Percentiles rank a stretch among this genome's conserved stretches.
Conservation (phyloP, 1,139 yeast species). For the Taphrina deformans region DNA sequence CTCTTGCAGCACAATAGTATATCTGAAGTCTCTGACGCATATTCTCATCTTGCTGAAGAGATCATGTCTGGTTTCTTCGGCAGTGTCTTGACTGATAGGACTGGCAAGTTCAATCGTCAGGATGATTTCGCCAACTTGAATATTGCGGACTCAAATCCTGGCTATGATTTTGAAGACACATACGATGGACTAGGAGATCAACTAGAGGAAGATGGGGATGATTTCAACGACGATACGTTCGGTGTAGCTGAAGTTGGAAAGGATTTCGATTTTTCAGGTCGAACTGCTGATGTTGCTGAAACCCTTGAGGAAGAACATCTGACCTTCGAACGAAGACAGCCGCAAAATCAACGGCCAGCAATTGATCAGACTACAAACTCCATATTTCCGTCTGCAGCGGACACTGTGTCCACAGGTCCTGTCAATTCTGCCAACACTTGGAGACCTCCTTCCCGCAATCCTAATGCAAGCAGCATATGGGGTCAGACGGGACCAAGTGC, state of each 20-base stretch:
- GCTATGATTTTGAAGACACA: conserved; percentile 76
- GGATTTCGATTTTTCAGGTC: conserved; percentile 71
- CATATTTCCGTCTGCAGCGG: conserved; percentile 37
- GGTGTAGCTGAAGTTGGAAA: conserved; percentile 59
- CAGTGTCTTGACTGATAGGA: conserved; percentile 22
- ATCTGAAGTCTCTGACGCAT: no score
- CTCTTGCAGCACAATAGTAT: background rate
- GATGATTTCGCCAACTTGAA: conserved; percentile 24
- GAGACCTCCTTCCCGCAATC: background rate
- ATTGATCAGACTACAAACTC: conserved; percentile 13
- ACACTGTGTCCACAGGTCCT: background rate
- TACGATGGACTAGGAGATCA: conserved; percentile 75
- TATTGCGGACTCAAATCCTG: background rate
- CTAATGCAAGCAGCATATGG: background rate
- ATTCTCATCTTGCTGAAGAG: no score
- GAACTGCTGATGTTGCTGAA: conserved; percentile 47
- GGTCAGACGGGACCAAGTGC: background rate
- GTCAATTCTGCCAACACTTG: background rate
- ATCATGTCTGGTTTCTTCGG: conserved; percentile 29
- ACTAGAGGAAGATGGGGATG: conserved; percentile 72
- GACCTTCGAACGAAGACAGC: conserved; percentile 54
- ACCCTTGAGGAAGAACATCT: conserved; percentile 45
- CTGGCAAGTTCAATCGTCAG: conserved; percentile 25
- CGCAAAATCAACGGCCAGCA: background rate
- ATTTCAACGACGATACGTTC: conserved; percentile 83